These are phyloP conservation scores for Thalassiosira mediterranea DNA, from an alignment of 352 stramenopile genomes.

Conservation along the genomic window DNA sequence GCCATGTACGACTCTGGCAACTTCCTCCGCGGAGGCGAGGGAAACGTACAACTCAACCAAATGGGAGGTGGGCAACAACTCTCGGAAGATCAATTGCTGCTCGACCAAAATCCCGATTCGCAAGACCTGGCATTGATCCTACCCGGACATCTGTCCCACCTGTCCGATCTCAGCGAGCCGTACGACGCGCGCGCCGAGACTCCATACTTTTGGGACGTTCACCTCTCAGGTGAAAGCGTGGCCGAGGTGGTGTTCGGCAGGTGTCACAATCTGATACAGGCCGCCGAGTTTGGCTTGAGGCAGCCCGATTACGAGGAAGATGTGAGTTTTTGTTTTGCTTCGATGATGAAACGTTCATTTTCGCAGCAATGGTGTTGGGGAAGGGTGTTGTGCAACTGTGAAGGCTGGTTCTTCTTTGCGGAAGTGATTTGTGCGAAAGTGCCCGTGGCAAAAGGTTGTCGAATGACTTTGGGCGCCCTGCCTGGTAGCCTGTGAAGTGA, in stretches of 20 bases:
- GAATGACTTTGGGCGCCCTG: too few species aligned
- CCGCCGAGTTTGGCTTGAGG: constrained; percentile 49
- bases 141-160: constrained; percentile 17
- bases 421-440: neutral
- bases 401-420: neutral
- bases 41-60: neutral
- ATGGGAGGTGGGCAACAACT: neutral
- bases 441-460: too few species aligned
- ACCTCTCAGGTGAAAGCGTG: constrained; percentile 60
- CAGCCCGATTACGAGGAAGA: constrained; percentile 55
- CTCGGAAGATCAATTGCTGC: neutral
- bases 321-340: constrained; percentile 43
- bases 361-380: too few species aligned
- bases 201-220: constrained; percentile 64
- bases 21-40: constrained; percentile 8
- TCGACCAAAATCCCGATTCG: neutral
- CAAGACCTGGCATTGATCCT: constrained; percentile 2
- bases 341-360: too few species aligned
- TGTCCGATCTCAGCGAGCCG: constrained; percentile 38
- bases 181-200: constrained; percentile 47
- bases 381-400: neutral
- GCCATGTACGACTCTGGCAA: neutral
- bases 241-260: constrained; percentile 42
- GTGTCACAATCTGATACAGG: constrained; percentile 50
- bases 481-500: too few species aligned